phyloP scores from a whole-genome alignment of 176 grass and related monocot genomes.

The Lolium perenne region DNA sequence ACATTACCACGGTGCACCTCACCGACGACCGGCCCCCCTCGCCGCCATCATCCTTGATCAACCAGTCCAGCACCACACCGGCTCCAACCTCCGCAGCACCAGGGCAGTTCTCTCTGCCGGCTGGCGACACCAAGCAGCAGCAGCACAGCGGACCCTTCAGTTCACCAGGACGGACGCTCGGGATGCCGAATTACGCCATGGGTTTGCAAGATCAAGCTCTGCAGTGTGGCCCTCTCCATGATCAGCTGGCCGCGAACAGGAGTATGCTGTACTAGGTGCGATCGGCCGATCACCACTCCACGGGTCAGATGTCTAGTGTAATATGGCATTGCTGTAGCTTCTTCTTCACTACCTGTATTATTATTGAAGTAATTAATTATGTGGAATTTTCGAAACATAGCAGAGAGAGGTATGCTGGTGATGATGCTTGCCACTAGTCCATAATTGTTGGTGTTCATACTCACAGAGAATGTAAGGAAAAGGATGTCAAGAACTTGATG shows the following conservation, averaged over 20 bases:
- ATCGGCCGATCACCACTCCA: not conserved
- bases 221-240: constrained; percentile 54
- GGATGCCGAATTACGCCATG: constrained; percentile 42
- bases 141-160: constrained; percentile 35
- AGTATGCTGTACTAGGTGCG: constrained; percentile 47
- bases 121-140: constrained; percentile 31
- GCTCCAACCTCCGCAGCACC: not conserved
- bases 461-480: constrained; percentile 40
- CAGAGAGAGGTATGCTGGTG: constrained; percentile 28
- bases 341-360: constrained; percentile 50
- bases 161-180: constrained; percentile 39
- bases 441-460: constrained; percentile 35
- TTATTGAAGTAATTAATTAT: constrained; percentile 59
- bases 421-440: constrained; percentile 29
- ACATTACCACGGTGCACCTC: constrained; percentile 82
- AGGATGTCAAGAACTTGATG: constrained; percentile 43
- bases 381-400: constrained; percentile 39
- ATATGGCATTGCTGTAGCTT: constrained; percentile 52
- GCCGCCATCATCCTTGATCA: constrained; percentile 54
- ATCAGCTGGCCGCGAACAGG: constrained; percentile 36
- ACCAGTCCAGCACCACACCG: constrained; percentile 46
- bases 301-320: constrained; percentile 48
- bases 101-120: constrained; percentile 27
- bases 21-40: constrained; percentile 55
- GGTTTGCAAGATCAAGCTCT: constrained; percentile 57